Percentiles rank a stretch among this genome's conserved stretches.
Conservation (phyloP, 2,329 filamentous ascomycete genomes). For the Nemania diffusa region DNA sequence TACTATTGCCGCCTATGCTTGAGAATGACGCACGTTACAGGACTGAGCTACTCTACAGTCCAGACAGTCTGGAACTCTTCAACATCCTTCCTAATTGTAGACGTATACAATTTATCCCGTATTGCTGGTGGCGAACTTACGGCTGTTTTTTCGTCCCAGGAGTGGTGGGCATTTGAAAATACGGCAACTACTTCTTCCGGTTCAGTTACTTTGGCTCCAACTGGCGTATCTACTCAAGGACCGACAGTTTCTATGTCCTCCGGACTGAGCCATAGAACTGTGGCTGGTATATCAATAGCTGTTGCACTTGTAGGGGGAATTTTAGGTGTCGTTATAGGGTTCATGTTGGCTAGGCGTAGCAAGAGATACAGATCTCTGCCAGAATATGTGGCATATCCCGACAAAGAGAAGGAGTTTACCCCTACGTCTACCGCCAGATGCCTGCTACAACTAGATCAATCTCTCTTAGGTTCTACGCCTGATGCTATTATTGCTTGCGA, state of each 20-base stretch:
- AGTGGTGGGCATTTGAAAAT: not conserved
- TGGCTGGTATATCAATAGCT: constrained; percentile 38
- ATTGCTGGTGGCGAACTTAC: not conserved
- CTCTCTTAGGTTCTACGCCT: constrained; percentile 49
- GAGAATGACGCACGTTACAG: not conserved
- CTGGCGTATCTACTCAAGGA: not conserved
- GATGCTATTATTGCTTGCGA: constrained; percentile 51
- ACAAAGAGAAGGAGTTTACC: not conserved
- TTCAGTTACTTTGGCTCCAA: not conserved
- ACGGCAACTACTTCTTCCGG: not conserved
- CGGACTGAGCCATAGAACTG: constrained; percentile 29
- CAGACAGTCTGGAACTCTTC: not conserved
- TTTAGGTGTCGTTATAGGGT: constrained; percentile 34
- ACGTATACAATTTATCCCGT: not conserved
- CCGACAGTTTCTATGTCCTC: not conserved
- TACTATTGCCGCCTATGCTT: not conserved
- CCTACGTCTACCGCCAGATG: not conserved
- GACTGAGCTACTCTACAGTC: not conserved
- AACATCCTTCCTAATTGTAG: not conserved
- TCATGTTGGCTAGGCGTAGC: constrained; percentile 44
- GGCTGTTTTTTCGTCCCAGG: not conserved
- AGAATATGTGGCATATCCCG: not conserved
- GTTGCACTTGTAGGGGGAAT: constrained; percentile 33
- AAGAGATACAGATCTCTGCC: constrained; percentile 15
- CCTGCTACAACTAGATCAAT: constrained; percentile 47